Base-by-base conservation (phyloP, 305 asterid species). In the Fraxinus albicans region DNA sequence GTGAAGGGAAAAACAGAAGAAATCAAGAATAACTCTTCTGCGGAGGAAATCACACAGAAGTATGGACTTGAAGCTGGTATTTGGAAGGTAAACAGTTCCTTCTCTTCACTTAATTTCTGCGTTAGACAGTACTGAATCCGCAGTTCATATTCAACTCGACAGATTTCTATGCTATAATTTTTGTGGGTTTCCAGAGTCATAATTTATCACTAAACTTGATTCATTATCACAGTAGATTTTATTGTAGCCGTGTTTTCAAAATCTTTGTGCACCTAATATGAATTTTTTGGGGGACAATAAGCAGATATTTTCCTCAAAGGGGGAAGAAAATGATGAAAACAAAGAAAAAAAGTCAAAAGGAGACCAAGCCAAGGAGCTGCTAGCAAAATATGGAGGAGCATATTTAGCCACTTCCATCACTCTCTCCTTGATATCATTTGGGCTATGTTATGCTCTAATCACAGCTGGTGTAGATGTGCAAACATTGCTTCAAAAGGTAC, bases 351-450 rank as follows among this genome's bases (percentile, higher is more conserved):
- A 90, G 84, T 89, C 98, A 4, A 96, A 90, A 85, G 98, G 99
- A 74, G 93, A 92, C 67, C 87, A 95, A 90, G 98, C 97, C 8
- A 96, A 96, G 89, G 97, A 95, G 81, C 97, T 95, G 42, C 87
- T 96, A 35, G 88, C 95, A 72, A 96, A 96, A 87, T 96, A 96
- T 82, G 99, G 99, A 83, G 99, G 98, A 83, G 98, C 99, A 60
- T 96, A 96, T 84, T 85, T 96, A 84, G 98, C 98, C 80, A 95
- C 99, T 76, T 95, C 99, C 6, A 90, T 93, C 58, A 91, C 99
- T 65, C 97, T 96, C 67, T 96, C 98, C 67, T 85, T 96, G 85
- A 96, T 96, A 86, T 96, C 98, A 7, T 96, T 96, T 80, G 85
- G 92, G 40, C 96, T 96, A 0, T 95, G 97, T 78, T 96, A 93